Base-by-base conservation (phyloP, 1,284 basidiomycete species). In the Rhodofomes roseus region DNA sequence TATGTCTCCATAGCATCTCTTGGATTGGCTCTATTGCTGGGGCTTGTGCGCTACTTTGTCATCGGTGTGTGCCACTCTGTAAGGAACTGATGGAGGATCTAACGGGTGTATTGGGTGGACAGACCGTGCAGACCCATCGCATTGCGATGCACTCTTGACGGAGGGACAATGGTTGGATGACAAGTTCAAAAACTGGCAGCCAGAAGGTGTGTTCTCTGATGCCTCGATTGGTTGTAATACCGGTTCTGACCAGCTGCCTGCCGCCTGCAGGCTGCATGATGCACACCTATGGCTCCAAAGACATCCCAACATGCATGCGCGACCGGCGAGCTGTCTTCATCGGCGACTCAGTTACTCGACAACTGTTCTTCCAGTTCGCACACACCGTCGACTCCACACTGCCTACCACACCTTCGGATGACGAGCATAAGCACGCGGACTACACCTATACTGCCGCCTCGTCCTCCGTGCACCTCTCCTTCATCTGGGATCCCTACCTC, bases 261-360 rank as follows among this genome's bases (percentile, higher is more conserved):
- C 63, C 16, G 37, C 37, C 37, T 12, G 37, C 63, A 92, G 89
- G 91, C 29, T 93, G 91, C 68, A 92, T 92, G 83, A 77, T 90
- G 52, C 75, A 89, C 68, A 68, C 77, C 12, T 92, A 92, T 70
- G 78, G 77, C 57, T 70, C 81, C 5, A 74, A 74, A 18, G 84
- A 90, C 59, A 77, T 81, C 37, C 70, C 76, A 18, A 67, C 71
- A 14, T 92, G 89, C 67, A 72, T 91, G 23, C 69, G 71, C 22
- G 77, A 79, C 14, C 77, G 80, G 63, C 77, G 78, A 11, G 77
- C 92, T 27, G 75, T 91, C 53, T 96, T 96, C 71, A 78, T 92
- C 43, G 93, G 93, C n/a, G 93, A 96, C 73, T 94, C 92, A 22
- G 83, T 90, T 48, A 88, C 91, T 14, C 81, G 93, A 48, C 82